These are phyloP conservation scores for Golubevia sp. DNA, from an alignment of 1,284 basidiomycete species.

Conservation along the genomic window DNA sequence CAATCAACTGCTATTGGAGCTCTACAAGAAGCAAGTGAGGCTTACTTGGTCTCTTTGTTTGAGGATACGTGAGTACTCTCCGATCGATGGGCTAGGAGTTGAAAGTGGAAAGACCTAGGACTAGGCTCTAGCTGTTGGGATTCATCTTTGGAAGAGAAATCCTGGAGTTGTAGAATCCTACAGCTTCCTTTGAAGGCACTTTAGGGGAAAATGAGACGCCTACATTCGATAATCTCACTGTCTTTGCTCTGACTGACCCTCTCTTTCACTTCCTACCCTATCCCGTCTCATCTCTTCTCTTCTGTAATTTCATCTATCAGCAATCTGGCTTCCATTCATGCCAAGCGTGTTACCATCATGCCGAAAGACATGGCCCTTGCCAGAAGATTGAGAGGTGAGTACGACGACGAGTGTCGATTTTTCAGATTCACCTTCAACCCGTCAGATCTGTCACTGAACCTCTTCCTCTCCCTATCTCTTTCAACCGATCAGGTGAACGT, in stretches of 20 bases:
- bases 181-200: too few species aligned
- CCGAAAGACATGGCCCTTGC: slow-evolving; percentile 95
- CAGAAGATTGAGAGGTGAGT: slow-evolving; percentile 81
- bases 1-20: slow-evolving; percentile 55
- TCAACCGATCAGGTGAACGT: background rate
- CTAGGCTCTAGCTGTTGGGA: too few species aligned
- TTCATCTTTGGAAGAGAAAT: too few species aligned
- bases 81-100: background rate
- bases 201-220: too few species aligned
- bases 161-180: too few species aligned
- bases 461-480: background rate
- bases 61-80: slow-evolving; percentile 59
- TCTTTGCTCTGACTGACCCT: too few species aligned
- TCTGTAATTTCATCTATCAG: slow-evolving; percentile 65
- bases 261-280: too few species aligned
- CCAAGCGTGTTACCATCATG: slow-evolving; percentile 98
- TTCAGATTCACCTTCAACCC: slow-evolving; percentile 14
- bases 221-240: too few species aligned
- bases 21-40: slow-evolving; percentile 56
- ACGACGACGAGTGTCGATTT: too few species aligned
- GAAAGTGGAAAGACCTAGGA: too few species aligned
- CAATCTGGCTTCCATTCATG: slow-evolving; percentile 94
- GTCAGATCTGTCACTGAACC: background rate
- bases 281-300: too few species aligned
- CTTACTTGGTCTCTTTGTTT: slow-evolving; percentile 80